These are phyloP conservation scores for Spiraea crenata DNA, from an alignment of 331 rosid genomes.

Conservation along the genomic window DNA sequence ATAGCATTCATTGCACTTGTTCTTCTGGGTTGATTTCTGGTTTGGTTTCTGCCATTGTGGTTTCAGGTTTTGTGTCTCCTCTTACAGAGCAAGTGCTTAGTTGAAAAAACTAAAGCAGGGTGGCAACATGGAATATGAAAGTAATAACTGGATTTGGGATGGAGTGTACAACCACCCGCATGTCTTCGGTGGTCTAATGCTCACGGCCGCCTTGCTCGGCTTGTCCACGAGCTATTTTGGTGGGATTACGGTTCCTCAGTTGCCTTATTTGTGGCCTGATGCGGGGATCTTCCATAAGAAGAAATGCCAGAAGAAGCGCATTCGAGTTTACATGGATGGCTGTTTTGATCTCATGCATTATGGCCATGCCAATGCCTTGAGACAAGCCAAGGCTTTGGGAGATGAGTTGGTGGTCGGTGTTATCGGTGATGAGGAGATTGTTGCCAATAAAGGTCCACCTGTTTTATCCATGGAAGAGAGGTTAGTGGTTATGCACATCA, in stretches of 20 bases:
- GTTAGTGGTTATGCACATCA: constrained; percentile 40
- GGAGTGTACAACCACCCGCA: constrained; percentile 78
- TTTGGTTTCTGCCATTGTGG: constrained; percentile 21
- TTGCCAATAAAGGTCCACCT: constrained; percentile 92
- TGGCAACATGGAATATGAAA: constrained; percentile 71
- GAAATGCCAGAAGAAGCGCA: constrained; percentile 66
- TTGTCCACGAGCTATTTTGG: constrained; percentile 85
- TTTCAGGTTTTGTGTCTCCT: constrained; percentile 81
- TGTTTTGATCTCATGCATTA: constrained; percentile 99
- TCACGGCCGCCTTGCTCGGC: constrained; percentile 94
- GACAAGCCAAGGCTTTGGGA: constrained; percentile 96
- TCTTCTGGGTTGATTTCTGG: constrained; percentile 11
- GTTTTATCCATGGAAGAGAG: constrained; percentile 93
- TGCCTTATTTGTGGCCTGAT: constrained; percentile 68
- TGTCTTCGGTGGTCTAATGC: constrained; percentile 92
- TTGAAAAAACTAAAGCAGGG: constrained; percentile 14
- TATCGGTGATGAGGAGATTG: constrained; percentile 88
- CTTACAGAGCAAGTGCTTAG: constrained; percentile 27
- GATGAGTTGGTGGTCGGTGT: constrained; percentile 94
- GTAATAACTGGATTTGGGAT: constrained; percentile 86
- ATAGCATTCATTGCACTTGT: not conserved
- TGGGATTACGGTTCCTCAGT: constrained; percentile 69
- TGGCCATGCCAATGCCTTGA: constrained; percentile 97
- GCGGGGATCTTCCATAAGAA: constrained; percentile 67
- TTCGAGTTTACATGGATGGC: constrained; percentile 98